Base-by-base conservation (phyloP, 108 stramenopile genomes). In the Nannochloropsis gaditana region DNA sequence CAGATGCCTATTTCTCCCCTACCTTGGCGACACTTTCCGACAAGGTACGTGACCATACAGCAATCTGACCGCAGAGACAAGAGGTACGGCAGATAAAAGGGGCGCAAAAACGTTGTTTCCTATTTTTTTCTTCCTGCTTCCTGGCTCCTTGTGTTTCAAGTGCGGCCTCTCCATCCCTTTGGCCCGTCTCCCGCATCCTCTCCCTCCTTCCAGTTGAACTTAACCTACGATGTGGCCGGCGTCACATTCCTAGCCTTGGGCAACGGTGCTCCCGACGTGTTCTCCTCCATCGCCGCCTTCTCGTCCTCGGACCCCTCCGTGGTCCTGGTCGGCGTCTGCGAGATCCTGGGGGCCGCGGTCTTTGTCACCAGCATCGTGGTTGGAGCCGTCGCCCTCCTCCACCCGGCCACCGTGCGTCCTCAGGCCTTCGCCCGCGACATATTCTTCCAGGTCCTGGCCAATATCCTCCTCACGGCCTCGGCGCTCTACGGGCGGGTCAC, bases 241-340 rank as follows among this genome's bases (percentile, higher is more conserved):
- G 98, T 99, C 42, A 95, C 96, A 1, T 88, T 97, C 11, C 89
- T 99, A 83, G 97, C 98, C 6, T 87, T 99, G 80, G 98, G 98
- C 31, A 99, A 99, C 92, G 98, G 98, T 15, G 96, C 98, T 9
- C 95, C 96, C 17, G 98, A 99, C 87, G 96, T 97, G 1, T 92
- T 91, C 59, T 95, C 97, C 8, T 94, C 96, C 41, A 92, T 97
- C 45, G 94, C 93, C 59, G 95, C 96, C 42, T 92, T 97, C 73
- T 45, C 90, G 9, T 42, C 83, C 43, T 84, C 84, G 8, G 85
- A 79, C 9, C 85, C 79, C 9, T 90, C 87, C 9, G 92, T 90
- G 41, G 92, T 91, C 11, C 45, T 89, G 11, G 59, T 95, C 86
- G 96, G 97, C 41, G 87, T 99, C 85, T 95, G 96, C 10, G 96